These are phyloP conservation scores for Axilococcus clingmanii DNA, from an alignment of 139 green algal species.

Conservation along the genomic window DNA sequence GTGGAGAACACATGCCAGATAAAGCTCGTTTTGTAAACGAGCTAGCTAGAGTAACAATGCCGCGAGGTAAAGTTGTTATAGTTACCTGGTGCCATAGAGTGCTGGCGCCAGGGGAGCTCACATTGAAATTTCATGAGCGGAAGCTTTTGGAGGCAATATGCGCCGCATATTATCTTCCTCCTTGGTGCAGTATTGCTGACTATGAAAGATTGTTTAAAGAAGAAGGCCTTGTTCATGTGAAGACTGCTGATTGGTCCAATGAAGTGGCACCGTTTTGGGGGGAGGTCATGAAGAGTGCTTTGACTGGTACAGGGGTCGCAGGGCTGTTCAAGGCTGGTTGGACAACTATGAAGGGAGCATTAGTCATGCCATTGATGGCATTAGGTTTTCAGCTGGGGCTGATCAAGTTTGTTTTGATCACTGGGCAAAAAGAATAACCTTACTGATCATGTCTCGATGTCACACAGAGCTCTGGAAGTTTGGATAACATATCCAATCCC, in stretches of 20 bases:
- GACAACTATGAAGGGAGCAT: constrained; percentile 81
- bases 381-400: constrained; percentile 73
- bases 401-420: constrained; percentile 97
- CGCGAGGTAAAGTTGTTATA: constrained; percentile 72
- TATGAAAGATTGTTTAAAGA: constrained; percentile 67
- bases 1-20: constrained; percentile 88
- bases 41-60: constrained; percentile 76
- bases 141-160: constrained; percentile 84
- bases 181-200: constrained; percentile 85
- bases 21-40: constrained; percentile 81
- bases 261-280: constrained; percentile 92
- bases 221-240: constrained; percentile 46
- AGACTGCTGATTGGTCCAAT: constrained; percentile 74
- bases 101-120: constrained; percentile 30
- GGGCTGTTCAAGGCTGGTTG: constrained; percentile 77
- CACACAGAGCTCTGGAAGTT: too few relatives aligned
- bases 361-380: constrained; percentile 95
- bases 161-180: constrained; percentile 94
- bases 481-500: too few relatives aligned
- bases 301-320: constrained; percentile 59
- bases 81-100: constrained; percentile 85
- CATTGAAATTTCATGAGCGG: constrained; percentile 40
- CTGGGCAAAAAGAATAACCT: constrained; percentile 54
- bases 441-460: too few relatives aligned
- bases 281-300: constrained; percentile 78